Conservation (phyloP, 352 stramenopile genomes). For the Thraustochytrium sp. region DNA sequence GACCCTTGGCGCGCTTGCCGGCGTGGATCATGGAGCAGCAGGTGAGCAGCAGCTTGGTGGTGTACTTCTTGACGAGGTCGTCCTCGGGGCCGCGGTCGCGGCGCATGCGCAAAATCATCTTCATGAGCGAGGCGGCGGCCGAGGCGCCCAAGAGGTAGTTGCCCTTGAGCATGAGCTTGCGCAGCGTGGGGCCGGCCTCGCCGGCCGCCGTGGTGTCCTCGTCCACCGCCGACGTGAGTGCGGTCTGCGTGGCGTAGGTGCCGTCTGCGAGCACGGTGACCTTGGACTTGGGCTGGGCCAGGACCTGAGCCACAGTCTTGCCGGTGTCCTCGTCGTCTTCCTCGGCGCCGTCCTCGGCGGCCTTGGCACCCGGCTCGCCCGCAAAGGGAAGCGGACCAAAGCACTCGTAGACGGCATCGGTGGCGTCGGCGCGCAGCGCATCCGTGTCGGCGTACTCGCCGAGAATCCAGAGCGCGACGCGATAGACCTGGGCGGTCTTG, state of each 20-base stretch:
- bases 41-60: conserved; percentile 62
- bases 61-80: conserved; percentile 65
- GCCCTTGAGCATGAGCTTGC: conserved; percentile 78
- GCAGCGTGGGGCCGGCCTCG: conserved; percentile 58
- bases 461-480: conserved; percentile 93
- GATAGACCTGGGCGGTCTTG: conserved; percentile 86
- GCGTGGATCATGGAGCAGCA: conserved; percentile 51
- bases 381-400: conserved; percentile 64
- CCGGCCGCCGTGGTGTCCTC: not conserved
- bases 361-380: conserved; percentile 56
- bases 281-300: conserved; percentile 41
- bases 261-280: conserved; percentile 96
- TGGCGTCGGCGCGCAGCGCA: conserved; percentile 66
- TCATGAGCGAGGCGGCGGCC: conserved; percentile 86
- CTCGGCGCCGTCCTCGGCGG: conserved; percentile 52
- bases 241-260: conserved; percentile 98
- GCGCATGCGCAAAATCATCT: conserved; percentile 81
- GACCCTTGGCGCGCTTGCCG: conserved; percentile 64
- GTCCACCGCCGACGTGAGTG: conserved; percentile 57
- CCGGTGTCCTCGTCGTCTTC: conserved; percentile 51
- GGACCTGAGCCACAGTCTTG: conserved; percentile 7
- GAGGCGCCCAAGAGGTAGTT: conserved; percentile 95
- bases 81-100: conserved; percentile 50
- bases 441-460: conserved; percentile 77
- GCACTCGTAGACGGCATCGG: conserved; percentile 76